Base-by-base conservation (phyloP, 352 stramenopile genomes). In the Globisporangium okanoganense region DNA sequence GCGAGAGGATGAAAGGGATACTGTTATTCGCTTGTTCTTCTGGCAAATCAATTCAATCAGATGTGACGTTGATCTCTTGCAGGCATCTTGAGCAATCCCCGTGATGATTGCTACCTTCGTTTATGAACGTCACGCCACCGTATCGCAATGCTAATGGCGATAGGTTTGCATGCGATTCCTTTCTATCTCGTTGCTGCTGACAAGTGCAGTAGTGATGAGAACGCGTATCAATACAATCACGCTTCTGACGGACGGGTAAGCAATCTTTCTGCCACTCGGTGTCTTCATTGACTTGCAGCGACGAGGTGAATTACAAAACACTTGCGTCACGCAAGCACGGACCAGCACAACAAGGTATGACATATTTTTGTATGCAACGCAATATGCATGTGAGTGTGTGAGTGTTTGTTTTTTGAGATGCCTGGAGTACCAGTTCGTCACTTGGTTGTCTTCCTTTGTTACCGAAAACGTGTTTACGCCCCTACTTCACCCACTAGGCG, bases 371-470 rank as follows among this genome's bases (percentile, higher is more conserved):
- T 18, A 66, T 56, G 33, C 36, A 57, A 51, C 20, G 43, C 20
- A 54, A 65, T 10, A 52, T 60, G 25, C 24, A 58, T 43, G 36
- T 60, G 44, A 24, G 33, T 45, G 62, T 22, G 31, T 58, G 61
- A 38, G 35, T 52, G 61, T 53, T 64, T 55, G 58, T 63, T 57
- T 56, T 57, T 69, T 69, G 52, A 70, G 72, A 72, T 80, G 73
- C 73, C 75, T 85, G 76, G 73, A 66, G 74, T 85, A 81, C 76
- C 83, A 85, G 53, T 38, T 76, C 73, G 71, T 79, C 29, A 82
- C 72, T 80, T 66, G 59, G 63, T 70, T 73, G 77, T 69, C 61
- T 76, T 72, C 62, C 61, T 63, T 49, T 77, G 69, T 77, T 79
- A 70, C 66, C 50, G 67, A 79, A 71, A 71, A 69, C 67, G 72